These are phyloP conservation scores for Silene noctiflora DNA, from an alignment of 179 eudicot species.

Conservation along the genomic window DNA sequence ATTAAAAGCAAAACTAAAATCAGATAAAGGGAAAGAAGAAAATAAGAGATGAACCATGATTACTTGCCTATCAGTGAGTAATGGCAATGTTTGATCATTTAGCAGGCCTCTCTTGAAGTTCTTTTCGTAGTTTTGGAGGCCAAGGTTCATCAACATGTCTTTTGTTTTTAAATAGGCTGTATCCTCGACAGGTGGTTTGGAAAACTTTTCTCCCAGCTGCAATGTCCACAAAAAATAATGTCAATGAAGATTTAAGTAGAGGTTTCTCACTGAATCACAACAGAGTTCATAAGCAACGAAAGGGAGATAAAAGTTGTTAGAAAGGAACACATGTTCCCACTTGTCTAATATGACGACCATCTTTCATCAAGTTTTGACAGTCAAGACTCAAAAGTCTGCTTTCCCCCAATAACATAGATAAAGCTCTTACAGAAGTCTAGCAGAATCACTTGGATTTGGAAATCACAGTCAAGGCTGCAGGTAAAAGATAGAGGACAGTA, in stretches of 20 bases:
- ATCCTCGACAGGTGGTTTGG: slow-evolving; percentile 70
- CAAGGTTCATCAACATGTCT: slow-evolving; percentile 65
- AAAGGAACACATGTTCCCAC: neutral
- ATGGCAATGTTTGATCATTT: slow-evolving; percentile 73
- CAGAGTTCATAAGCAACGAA: neutral
- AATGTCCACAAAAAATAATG: slow-evolving; percentile 13
- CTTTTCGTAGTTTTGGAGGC: slow-evolving; percentile 79
- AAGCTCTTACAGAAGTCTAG: slow-evolving; percentile 1
- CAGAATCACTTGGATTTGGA: neutral
- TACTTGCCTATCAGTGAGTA: slow-evolving; percentile 84
- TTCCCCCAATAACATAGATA: slow-evolving; percentile 7
- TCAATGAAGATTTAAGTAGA: neutral
- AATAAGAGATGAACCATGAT: neutral
- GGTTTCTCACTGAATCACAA: neutral
- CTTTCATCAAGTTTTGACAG: neutral
- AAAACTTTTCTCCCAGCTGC: slow-evolving; percentile 82
- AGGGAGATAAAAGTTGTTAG: no score
- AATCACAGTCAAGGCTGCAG: no score
- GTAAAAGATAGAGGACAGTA: no score
- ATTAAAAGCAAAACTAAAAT: neutral
- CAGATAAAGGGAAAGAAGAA: neutral
- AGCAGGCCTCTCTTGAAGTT: slow-evolving; percentile 88
- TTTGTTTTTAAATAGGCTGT: slow-evolving; percentile 59
- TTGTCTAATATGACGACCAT: neutral
- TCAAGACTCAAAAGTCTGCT: neutral